Percentiles rank a stretch among this genome's conserved stretches.
These are phyloP conservation scores for Penicillium glabrum DNA, from an alignment of 2,329 filamentous ascomycete species.

Conservation along the genomic window DNA sequence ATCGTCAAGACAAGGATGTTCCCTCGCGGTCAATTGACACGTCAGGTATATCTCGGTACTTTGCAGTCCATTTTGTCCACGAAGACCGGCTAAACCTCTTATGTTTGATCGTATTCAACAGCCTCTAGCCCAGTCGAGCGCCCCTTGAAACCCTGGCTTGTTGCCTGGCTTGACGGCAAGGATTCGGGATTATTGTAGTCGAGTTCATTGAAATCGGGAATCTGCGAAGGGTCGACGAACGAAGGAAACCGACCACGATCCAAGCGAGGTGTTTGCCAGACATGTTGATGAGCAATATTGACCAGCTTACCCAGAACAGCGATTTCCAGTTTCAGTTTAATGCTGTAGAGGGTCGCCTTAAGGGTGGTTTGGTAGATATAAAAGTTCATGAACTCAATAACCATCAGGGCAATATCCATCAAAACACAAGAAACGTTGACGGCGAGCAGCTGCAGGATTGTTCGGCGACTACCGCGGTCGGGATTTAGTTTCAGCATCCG, in stretches of 20 bases:
- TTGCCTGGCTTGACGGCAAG: slow-evolving; percentile 11
- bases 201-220: slow-evolving; percentile 14
- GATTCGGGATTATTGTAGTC: slow-evolving; percentile 9
- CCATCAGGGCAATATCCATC: slow-evolving; percentile 47
- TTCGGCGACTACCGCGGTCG: slow-evolving; percentile 26
- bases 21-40: neutral
- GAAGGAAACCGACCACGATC: slow-evolving; percentile 18
- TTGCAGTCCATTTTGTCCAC: neutral
- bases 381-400: slow-evolving; percentile 40
- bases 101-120: slow-evolving; percentile 9
- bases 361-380: slow-evolving; percentile 40
- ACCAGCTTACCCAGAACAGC: slow-evolving; percentile 52
- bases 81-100: neutral
- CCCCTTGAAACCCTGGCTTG: slow-evolving; percentile 6
- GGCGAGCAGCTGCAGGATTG: slow-evolving; percentile 56
- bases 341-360: slow-evolving; percentile 36
- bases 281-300: slow-evolving; percentile 28
- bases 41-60: neutral
- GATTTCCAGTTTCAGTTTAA: slow-evolving; percentile 54
- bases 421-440: slow-evolving; percentile 49
- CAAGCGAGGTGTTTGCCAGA: slow-evolving; percentile 16
- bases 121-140: slow-evolving; percentile 14
- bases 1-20: neutral
- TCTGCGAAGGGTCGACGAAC: slow-evolving; percentile 21
- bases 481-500: slow-evolving; percentile 31